These are phyloP conservation scores for Fusarium udum DNA, from an alignment of 2,329 filamentous ascomycete genomes.

Conservation along the genomic window DNA sequence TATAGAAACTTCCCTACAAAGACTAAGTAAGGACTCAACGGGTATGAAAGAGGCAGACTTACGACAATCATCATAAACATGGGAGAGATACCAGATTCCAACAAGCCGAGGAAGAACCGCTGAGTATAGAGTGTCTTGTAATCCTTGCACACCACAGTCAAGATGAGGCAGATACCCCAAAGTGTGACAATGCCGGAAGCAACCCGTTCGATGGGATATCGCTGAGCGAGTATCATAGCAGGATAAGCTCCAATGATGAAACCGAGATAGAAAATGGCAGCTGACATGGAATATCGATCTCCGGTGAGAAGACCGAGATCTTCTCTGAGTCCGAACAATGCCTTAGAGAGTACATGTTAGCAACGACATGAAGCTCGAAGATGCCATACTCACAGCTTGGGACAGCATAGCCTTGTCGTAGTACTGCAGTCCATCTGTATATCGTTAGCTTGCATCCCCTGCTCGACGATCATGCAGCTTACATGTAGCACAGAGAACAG, in stretches of 20 bases:
- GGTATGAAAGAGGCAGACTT: not conserved
- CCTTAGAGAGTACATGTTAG: not conserved
- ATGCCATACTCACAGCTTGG: conserved; percentile 54
- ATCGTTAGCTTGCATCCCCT: not conserved
- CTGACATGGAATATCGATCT: conserved; percentile 55
- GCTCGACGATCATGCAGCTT: conserved; percentile 39
- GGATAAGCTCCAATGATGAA: conserved; percentile 60
- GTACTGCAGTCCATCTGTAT: conserved; percentile 47
- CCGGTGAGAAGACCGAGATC: conserved; percentile 48
- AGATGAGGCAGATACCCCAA: conserved; percentile 52
- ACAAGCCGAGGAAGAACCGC: conserved; percentile 64
- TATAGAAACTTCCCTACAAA: conserved; percentile 48
- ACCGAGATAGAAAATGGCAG: conserved; percentile 59
- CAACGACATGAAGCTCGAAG: accelerated
- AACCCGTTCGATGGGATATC: conserved; percentile 57
- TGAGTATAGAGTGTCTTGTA: conserved; percentile 54
- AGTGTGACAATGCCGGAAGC: conserved; percentile 45
- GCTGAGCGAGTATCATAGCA: conserved; percentile 52
- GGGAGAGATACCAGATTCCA: conserved; percentile 65
- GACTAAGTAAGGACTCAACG: accelerated
- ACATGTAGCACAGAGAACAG: conserved; percentile 57
- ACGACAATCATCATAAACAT: conserved; percentile 64
- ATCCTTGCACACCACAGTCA: conserved; percentile 50
- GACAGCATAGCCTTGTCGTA: conserved; percentile 64
- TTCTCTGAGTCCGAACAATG: conserved; percentile 31